Evolutionary conservation across 768 basidiomycete genomes (phyloP).

Genomic region (Psilocybe sp.): DNA sequence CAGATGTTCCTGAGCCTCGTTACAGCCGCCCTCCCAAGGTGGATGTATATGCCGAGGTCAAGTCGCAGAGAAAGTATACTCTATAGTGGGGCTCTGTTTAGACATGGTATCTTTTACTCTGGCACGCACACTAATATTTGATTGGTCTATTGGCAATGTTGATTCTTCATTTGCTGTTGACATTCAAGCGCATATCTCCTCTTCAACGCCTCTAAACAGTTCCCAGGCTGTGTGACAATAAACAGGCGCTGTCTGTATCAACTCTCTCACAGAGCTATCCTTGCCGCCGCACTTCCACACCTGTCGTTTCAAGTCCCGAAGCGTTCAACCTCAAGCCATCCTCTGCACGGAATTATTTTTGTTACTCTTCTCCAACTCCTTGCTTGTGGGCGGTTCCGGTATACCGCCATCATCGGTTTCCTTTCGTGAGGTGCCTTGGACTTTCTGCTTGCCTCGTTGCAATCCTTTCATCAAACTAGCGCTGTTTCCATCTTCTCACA

Average conservation of each 20-base stretch:
- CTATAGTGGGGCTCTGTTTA: conserved; percentile 19
- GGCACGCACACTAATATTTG: conserved; percentile 11
- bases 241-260: too few relatives aligned
- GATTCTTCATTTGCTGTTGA: neutral
- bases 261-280: conserved; percentile 18
- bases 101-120: conserved; percentile 4
- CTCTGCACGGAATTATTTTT: conserved; percentile 1
- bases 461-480: conserved; percentile 4
- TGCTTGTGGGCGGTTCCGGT: conserved; percentile 6
- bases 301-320: too few relatives aligned
- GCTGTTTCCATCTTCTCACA: neutral
- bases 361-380: neutral
- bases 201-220: neutral
- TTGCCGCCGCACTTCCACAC: too few relatives aligned
- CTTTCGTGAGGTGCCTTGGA: neutral
- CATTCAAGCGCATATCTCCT: too few relatives aligned
- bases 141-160: neutral
- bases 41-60: conserved; percentile 55
- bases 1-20: conserved; percentile 48
- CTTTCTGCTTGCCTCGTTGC: conserved; percentile 2
- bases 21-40: conserved; percentile 52
- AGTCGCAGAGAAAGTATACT: conserved; percentile 43
- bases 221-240: too few relatives aligned
- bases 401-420: neutral
- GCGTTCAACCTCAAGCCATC: neutral